phyloP scores from a whole-genome alignment of 495 filamentous ascomycete species.

The Hypomontagnella monticulosa region DNA sequence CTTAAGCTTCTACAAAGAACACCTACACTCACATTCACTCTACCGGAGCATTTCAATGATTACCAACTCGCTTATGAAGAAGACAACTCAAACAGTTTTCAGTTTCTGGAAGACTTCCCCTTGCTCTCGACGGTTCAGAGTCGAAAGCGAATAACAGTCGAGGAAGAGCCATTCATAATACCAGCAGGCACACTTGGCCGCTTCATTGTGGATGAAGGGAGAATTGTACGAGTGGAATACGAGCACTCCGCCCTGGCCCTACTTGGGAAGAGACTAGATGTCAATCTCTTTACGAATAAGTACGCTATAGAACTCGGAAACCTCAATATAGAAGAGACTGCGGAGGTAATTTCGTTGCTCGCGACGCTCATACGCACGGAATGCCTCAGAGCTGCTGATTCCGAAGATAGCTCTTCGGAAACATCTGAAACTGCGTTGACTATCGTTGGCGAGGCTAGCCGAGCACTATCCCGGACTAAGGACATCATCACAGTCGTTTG shows the following conservation, averaged over 20 bases:
- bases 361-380: conserved; percentile 55
- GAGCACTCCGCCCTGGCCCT: conserved; percentile 80
- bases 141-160: conserved; percentile 40
- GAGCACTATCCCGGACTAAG: conserved; percentile 73
- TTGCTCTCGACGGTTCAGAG: conserved; percentile 57
- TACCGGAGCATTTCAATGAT: conserved; percentile 70
- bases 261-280: conserved; percentile 76
- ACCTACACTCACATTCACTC: conserved; percentile 74
- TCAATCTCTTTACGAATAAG: conserved; percentile 53
- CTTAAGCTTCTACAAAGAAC: conserved; percentile 68
- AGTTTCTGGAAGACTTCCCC: conserved; percentile 61
- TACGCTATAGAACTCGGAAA: conserved; percentile 47
- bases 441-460: conserved; percentile 76
- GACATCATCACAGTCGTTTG: conserved; percentile 85
- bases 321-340: conserved; percentile 49
- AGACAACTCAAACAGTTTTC: conserved; percentile 77
- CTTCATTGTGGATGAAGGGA: conserved; percentile 70
- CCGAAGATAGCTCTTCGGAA: conserved; percentile 25
- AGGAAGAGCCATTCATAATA: conserved; percentile 59
- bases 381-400: conserved; percentile 40
- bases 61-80: conserved; percentile 84
- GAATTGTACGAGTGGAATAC: conserved; percentile 68
- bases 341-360: conserved; percentile 53
- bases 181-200: conserved; percentile 74
- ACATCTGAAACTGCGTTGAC: conserved; percentile 50